These are phyloP conservation scores for Noccaea caerulescens DNA, from an alignment of 345 rosid genomes.

Conservation along the genomic window DNA sequence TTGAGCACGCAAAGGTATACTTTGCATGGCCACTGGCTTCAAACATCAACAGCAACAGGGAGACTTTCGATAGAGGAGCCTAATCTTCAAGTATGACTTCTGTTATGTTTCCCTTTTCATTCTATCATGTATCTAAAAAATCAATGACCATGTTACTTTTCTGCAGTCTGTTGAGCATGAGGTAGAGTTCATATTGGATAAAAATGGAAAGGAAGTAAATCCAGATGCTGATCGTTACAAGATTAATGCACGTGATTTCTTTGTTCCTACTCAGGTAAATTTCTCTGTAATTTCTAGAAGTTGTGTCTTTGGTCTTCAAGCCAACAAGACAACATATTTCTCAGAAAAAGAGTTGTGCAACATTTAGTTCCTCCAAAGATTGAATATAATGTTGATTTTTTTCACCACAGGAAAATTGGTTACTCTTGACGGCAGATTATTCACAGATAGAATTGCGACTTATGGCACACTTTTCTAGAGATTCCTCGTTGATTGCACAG, in stretches of 20 bases:
- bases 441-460: conserved; percentile 95
- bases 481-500: conserved; percentile 71
- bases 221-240: conserved; percentile 48
- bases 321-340: conserved; percentile 22
- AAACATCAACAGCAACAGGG: conserved; percentile 96
- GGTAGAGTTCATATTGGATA: conserved; percentile 65
- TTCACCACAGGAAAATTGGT: conserved; percentile 81
- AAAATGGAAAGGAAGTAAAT: conserved; percentile 51
- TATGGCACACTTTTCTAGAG: conserved; percentile 95
- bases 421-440: conserved; percentile 89
- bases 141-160: conserved; percentile 27
- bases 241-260: conserved; percentile 88
- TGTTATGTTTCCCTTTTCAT: conserved; percentile 15
- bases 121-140: conserved; percentile 6
- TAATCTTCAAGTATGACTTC: conserved; percentile 83
- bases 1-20: conserved; percentile 69
- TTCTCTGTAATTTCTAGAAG: conserved; percentile 12
- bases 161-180: conserved; percentile 91
- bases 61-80: conserved; percentile 99
- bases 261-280: conserved; percentile 88
- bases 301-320: conserved; percentile 30
- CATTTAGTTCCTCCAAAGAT: conserved; percentile 2
- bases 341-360: conserved; percentile 9
- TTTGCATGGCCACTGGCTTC: conserved; percentile 93
- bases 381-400: conserved; percentile 13